phyloP scores from a whole-genome alignment of 805 yeast species.

The Zygosaccharomyces gambellarensis region DNA sequence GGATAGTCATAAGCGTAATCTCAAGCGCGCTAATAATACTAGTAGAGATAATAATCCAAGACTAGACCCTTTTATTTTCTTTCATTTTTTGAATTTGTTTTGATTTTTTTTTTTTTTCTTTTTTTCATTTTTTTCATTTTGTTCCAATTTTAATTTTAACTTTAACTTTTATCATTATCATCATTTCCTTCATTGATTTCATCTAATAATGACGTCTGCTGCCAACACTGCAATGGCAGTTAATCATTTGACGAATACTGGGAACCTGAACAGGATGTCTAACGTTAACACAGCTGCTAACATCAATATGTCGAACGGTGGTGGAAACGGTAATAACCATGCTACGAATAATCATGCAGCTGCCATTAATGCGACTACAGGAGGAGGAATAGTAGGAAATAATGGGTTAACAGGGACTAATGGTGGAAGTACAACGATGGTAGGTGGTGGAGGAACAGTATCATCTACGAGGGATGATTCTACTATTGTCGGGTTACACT shows the following conservation, averaged over 20 bases:
- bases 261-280: constrained; percentile 12
- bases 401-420: not conserved
- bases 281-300: constrained; percentile 12
- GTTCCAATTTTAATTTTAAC: not conserved
- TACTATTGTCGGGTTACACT: constrained; percentile 80
- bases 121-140: not conserved
- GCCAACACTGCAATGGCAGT: constrained; percentile 19
- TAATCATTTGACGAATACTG: constrained; percentile 13
- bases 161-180: not conserved
- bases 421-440: not conserved
- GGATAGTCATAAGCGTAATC: no score
- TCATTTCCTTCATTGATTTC: not conserved
- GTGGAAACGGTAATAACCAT: not conserved
- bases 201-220: constrained; percentile 10
- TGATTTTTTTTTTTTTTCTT: not conserved
- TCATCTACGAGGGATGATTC: constrained; percentile 23
- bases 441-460: not conserved
- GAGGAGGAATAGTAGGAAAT: not conserved
- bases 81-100: not conserved
- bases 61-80: not conserved
- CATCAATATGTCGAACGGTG: constrained; percentile 4
- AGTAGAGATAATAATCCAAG: not conserved
- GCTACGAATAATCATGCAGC: not conserved
- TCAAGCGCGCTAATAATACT: no score
- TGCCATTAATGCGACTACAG: not conserved